Conservation (phyloP, 176 grass and related monocot genomes). For the Musa acuminata region DNA sequence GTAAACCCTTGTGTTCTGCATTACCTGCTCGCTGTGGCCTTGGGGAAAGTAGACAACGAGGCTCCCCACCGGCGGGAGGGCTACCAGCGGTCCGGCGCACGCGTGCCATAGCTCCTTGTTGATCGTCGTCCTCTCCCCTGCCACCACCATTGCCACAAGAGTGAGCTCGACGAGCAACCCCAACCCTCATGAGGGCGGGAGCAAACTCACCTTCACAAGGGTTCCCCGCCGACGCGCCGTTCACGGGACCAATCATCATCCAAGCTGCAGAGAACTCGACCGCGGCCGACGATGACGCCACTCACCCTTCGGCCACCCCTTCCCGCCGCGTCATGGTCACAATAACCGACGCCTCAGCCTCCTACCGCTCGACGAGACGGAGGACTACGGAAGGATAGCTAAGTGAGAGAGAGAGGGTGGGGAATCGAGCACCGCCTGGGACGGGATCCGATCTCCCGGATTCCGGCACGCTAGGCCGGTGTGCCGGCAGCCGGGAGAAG, state of each 20-base stretch:
- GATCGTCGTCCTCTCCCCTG: not conserved
- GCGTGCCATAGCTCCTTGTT: constrained; percentile 8
- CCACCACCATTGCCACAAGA: not conserved
- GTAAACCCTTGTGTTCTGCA: not conserved
- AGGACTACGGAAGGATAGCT: too few species aligned
- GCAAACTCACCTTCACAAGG: constrained; percentile 2
- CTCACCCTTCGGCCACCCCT: not conserved
- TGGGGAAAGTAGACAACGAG: constrained; percentile 12
- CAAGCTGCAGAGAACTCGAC: not conserved
- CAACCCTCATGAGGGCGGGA: not conserved
- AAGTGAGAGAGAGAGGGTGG: too few species aligned
- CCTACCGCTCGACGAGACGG: too few species aligned
- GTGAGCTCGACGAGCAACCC: not conserved
- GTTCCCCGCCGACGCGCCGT: not conserved
- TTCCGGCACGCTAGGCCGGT: too few species aligned
- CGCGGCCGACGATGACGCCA: not conserved
- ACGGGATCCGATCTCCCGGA: too few species aligned
- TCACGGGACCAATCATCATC: not conserved
- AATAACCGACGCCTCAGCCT: too few species aligned
- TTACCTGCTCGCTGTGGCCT: constrained; percentile 14
- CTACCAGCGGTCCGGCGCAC: constrained; percentile 2
- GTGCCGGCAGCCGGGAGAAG: too few species aligned
- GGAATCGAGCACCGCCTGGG: too few species aligned
- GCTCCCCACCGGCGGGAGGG: constrained; percentile 1
- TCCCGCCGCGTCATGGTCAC: too few species aligned